Evolutionary conservation across 208 protist genomes (phyloP).

Genomic region (Crithidia sp.): DNA sequence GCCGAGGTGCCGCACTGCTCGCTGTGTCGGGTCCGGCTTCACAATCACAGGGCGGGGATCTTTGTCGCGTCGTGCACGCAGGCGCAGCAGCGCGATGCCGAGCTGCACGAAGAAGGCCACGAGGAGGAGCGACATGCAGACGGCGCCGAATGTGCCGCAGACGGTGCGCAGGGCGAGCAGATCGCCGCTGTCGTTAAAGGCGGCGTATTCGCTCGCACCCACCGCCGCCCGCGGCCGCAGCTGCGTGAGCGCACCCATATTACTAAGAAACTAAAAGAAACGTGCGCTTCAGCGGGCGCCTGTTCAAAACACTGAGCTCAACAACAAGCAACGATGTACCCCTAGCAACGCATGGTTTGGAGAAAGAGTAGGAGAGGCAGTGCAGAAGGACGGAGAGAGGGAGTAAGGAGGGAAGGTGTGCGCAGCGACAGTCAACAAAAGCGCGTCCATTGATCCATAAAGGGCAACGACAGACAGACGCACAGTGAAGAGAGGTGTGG

Average conservation of each 20-base stretch:
- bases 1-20: conserved; percentile 79
- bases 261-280: background rate
- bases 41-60: background rate
- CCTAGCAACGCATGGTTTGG: too few relatives aligned
- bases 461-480: too few relatives aligned
- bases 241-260: background rate
- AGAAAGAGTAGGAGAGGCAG: background rate
- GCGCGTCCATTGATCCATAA: too few relatives aligned
- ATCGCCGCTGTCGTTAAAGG: conserved; percentile 24
- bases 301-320: too few relatives aligned
- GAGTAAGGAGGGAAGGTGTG: background rate
- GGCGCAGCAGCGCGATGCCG: conserved; percentile 4
- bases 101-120: conserved; percentile 27
- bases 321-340: too few relatives aligned
- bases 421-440: too few relatives aligned
- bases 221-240: background rate
- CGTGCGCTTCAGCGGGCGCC: too few relatives aligned
- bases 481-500: too few relatives aligned
- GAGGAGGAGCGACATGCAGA: conserved; percentile 29
- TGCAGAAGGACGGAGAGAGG: background rate
- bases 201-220: background rate
- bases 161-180: conserved; percentile 24
- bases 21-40: conserved; percentile 8
- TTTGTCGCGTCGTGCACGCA: conserved; percentile 1
- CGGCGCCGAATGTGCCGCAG: conserved; percentile 32